These are phyloP conservation scores for Simplicillium aogashimaense DNA, from an alignment of 2,329 filamentous ascomycete genomes.

Conservation along the genomic window DNA sequence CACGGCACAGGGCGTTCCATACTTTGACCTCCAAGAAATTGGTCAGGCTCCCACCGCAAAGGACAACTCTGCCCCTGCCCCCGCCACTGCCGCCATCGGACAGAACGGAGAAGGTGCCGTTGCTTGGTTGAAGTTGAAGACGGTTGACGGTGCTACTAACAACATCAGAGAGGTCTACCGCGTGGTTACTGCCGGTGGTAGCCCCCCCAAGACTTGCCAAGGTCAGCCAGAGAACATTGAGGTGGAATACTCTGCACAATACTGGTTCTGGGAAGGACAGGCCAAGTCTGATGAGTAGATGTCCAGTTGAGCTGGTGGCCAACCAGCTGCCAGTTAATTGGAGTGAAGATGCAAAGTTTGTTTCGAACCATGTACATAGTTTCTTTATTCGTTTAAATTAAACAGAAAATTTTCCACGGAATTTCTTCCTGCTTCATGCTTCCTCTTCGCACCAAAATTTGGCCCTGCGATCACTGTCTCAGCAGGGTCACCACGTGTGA, in stretches of 20 bases:
- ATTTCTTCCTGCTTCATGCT: background rate
- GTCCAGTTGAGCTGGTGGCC: background rate
- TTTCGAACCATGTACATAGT: no score
- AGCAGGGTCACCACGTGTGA: no score
- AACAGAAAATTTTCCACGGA: background rate
- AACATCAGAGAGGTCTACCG: slow-evolving; percentile 70
- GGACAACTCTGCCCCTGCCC: slow-evolving; percentile 50
- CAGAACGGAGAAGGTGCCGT: slow-evolving; percentile 59
- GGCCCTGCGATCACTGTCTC: no score
- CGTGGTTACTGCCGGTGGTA: slow-evolving; percentile 74
- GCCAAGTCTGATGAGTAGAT: background rate
- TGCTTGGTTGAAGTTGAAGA: slow-evolving; percentile 66
- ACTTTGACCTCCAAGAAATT: slow-evolving; percentile 69
- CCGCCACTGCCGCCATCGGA: slow-evolving; percentile 48
- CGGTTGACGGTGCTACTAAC: slow-evolving; percentile 41
- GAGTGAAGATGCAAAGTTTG: no score
- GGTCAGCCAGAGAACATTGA: slow-evolving; percentile 54
- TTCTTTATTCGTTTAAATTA: background rate
- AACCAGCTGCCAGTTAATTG: no score
- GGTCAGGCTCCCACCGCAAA: slow-evolving; percentile 56
- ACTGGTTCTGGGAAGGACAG: slow-evolving; percentile 4
- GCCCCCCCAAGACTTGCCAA: slow-evolving; percentile 61
- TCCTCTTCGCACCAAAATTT: no score
- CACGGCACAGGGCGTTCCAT: slow-evolving; percentile 56
- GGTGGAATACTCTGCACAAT: slow-evolving; percentile 70